Base-by-base conservation (phyloP, 2,329 filamentous ascomycete genomes). In the Claviceps sp. region DNA sequence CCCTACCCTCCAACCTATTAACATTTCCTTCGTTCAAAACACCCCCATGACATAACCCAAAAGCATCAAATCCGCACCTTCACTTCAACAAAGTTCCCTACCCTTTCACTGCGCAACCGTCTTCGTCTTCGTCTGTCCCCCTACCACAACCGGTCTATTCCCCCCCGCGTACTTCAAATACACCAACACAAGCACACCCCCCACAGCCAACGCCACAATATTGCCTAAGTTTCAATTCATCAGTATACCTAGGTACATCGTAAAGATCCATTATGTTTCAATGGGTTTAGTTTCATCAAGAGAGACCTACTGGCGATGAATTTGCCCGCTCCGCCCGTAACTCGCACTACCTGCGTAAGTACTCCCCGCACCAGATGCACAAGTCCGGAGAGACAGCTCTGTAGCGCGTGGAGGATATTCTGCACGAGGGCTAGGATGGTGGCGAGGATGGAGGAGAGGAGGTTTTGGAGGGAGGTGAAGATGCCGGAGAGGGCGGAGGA, bases 381-480 rank as follows among this genome's bases (percentile, higher is more conserved):
- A 47, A 72, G 43, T 26, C 69, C 67, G 19, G 58, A 60, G 53
- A 71, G 60, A 56, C 71, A 67, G 58, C 61, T 60, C 48, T 69
- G 52, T 46, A 70, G 51, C 13, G 66, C 62, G 19, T 57, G 58
- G 47, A 71, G 40, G 34, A 68, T 44, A 38, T 62, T 62, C 45
- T 67, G 62, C 14, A 70, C 53, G 38, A 71, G 40, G 51, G 63
- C 48, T 56, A 65, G 65, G 44, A 64, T 48, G n/a, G 68, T 63
- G 38, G 59, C 57, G 30, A 72, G 56, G 48, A 72, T 54, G 5
- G 68, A 70, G 38, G 64, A 58, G 41, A 71, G 54, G 34, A 73
- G 67, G 60, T 72, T 69, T 54, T 67, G 70, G 59, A 72, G 61
- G 59, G 67, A 70, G 57, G 64, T 68, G 60, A 71, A 59, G 48